These are phyloP conservation scores for Parathielavia appendiculata DNA, from an alignment of 495 filamentous ascomycete species.

Conservation along the genomic window DNA sequence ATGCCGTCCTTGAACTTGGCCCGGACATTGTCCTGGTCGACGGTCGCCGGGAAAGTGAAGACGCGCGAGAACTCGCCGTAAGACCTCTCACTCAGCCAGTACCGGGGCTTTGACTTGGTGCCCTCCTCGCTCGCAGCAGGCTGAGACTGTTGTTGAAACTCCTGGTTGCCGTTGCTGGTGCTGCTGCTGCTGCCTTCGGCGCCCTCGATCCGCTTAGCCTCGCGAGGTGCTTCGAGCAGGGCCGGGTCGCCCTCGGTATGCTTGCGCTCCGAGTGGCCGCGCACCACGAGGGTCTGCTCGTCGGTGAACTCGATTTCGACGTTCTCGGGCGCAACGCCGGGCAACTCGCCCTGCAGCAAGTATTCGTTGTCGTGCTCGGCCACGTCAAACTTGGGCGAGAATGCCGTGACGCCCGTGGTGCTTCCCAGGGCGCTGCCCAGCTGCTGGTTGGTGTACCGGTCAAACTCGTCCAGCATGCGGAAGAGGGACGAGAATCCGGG, in stretches of 20 bases:
- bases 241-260: constrained; percentile 43
- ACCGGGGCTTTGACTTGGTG: constrained; percentile 42
- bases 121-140: constrained; percentile 1
- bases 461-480: constrained; percentile 74
- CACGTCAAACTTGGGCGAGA: constrained; percentile 64
- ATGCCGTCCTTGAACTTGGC: constrained; percentile 61
- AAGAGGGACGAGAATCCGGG: constrained; percentile 63
- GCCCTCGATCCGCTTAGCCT: constrained; percentile 26
- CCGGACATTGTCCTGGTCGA: constrained; percentile 76
- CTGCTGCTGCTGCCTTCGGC: constrained; percentile 4
- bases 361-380: constrained; percentile 63
- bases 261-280: constrained; percentile 58
- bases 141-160: background rate
- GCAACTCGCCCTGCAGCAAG: constrained; percentile 82
- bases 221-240: constrained; percentile 12
- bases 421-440: constrained; percentile 18
- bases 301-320: constrained; percentile 84
- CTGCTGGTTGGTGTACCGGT: constrained; percentile 44
- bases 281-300: constrained; percentile 65
- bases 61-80: constrained; percentile 74
- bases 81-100: constrained; percentile 78
- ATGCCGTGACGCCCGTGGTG: constrained; percentile 7
- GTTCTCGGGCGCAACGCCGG: constrained; percentile 73
- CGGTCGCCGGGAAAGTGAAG: constrained; percentile 70
- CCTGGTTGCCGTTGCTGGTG: background rate